Percentiles rank a stretch among this genome's conserved stretches.
phyloP scores from a whole-genome alignment of 345 rosid species.

The Erodium maritimum region DNA sequence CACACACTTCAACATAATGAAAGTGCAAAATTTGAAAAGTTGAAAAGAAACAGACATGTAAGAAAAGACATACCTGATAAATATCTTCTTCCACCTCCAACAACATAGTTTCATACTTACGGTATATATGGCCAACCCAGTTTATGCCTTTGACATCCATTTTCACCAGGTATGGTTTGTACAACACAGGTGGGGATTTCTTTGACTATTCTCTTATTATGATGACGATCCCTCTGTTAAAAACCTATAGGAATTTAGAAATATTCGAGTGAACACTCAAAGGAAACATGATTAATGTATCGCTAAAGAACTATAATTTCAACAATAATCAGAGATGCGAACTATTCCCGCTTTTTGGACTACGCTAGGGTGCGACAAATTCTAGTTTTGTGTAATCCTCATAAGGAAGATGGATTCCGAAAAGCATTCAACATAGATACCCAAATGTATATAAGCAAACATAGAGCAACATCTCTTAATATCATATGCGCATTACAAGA shows the following conservation, averaged over 20 bases:
- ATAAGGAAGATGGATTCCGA: neutral
- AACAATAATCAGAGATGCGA: neutral
- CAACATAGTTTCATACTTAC: conserved; percentile 82
- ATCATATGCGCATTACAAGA: neutral
- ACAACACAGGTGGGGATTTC: conserved; percentile 1
- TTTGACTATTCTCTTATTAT: conserved; percentile 1
- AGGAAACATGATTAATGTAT: neutral
- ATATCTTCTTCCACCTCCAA: conserved; percentile 86
- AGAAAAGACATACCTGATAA: conserved; percentile 40
- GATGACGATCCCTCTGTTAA: neutral
- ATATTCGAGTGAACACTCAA: conserved; percentile 1
- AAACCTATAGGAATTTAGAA: neutral
- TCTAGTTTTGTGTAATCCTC: neutral
- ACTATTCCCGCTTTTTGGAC: neutral
- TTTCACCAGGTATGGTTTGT: conserved; percentile 9
- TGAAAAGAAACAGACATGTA: neutral
- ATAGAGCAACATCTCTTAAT: neutral
- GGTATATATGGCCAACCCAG: conserved; percentile 68
- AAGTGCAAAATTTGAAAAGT: neutral
- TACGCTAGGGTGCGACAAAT: neutral
- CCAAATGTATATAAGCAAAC: neutral
- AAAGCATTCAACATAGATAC: neutral
- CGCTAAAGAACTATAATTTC: neutral
- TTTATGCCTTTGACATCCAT: conserved; percentile 60
- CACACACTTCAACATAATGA: too few species aligned